phyloP scores from a whole-genome alignment of 768 basidiomycete genomes.

The Boletus reticuloceps region DNA sequence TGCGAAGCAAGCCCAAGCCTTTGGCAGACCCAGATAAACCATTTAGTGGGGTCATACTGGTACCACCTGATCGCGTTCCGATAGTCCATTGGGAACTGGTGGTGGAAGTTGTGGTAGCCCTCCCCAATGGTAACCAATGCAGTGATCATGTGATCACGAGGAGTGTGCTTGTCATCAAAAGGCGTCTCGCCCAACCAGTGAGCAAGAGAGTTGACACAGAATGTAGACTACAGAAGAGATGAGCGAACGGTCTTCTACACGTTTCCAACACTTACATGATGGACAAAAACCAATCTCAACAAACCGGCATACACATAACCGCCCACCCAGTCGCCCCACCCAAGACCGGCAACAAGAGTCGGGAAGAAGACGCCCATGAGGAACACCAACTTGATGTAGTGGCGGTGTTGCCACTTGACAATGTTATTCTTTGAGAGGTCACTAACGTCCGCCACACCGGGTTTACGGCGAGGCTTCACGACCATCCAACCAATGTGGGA shows the following conservation, averaged over 20 bases:
- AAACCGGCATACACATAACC: conserved; percentile 86
- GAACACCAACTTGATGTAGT: conserved; percentile 71
- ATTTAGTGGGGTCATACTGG: conserved; percentile 93
- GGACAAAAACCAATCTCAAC: conserved; percentile 77
- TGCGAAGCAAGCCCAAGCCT: conserved; percentile 52
- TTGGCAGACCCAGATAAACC: conserved; percentile 64
- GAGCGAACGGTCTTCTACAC: not conserved
- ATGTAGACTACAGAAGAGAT: conserved; percentile 68
- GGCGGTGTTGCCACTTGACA: conserved; percentile 83
- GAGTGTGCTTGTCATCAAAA: conserved; percentile 94
- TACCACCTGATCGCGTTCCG: conserved; percentile 91
- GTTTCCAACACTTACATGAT: conserved; percentile 59
- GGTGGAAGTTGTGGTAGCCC: conserved; percentile 99
- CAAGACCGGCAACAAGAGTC: conserved; percentile 70
- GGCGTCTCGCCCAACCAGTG: conserved; percentile 94
- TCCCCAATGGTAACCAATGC: conserved; percentile 91
- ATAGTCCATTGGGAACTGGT: conserved; percentile 96
- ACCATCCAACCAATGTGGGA: conserved; percentile 95
- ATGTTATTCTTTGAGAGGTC: conserved; percentile 80
- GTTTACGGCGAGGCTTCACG: conserved; percentile 83
- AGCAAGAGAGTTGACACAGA: conserved; percentile 95
- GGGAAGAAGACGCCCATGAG: conserved; percentile 72
- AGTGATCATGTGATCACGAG: conserved; percentile 85
- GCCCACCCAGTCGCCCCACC: conserved; percentile 85
- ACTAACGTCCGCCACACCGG: conserved; percentile 86